Conservation (phyloP, 1,139 yeast species). For the Hansenula sp. region DNA sequence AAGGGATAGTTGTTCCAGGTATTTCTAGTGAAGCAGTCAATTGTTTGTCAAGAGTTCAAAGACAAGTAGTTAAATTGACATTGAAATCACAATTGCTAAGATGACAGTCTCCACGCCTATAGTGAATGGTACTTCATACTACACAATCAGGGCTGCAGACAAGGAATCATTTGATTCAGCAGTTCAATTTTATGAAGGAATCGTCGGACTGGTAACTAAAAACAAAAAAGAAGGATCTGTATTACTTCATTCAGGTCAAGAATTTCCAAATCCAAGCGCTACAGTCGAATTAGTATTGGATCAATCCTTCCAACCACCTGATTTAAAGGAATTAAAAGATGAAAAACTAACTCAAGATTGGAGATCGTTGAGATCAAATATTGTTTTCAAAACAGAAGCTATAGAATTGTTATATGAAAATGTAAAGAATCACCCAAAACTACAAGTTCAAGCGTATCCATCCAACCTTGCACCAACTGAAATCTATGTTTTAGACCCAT, state of each 20-base stretch:
- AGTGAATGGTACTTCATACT: conserved; percentile 49
- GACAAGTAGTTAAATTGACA: not conserved
- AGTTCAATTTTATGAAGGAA: conserved; percentile 41
- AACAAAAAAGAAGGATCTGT: conserved; percentile 25
- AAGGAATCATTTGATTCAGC: conserved; percentile 34
- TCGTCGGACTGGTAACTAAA: conserved; percentile 39
- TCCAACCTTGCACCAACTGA: conserved; percentile 65
- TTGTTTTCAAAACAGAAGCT: conserved; percentile 29
- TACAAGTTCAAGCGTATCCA: conserved; percentile 41
- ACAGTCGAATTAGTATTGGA: conserved; percentile 22
- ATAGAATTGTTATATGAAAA: conserved; percentile 24
- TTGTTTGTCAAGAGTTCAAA: no score
- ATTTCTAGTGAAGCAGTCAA: no score
- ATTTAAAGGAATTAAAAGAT: conserved; percentile 8
- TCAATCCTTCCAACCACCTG: conserved; percentile 8
- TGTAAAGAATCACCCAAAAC: conserved; percentile 20
- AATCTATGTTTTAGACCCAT: conserved; percentile 63
- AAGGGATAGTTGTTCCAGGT: no score
- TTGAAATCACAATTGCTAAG: not conserved
- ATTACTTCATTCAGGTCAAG: conserved; percentile 32
- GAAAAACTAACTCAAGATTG: conserved; percentile 25
- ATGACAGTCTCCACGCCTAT: conserved; percentile 21
- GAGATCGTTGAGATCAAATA: conserved; percentile 31
- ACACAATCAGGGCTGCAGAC: conserved; percentile 41
- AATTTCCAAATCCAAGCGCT: conserved; percentile 29